Evolutionary conservation across 495 filamentous ascomycete species (phyloP), one percentile per base, ranked within the genome.

Genomic region (Penicillium coffeae): DNA sequence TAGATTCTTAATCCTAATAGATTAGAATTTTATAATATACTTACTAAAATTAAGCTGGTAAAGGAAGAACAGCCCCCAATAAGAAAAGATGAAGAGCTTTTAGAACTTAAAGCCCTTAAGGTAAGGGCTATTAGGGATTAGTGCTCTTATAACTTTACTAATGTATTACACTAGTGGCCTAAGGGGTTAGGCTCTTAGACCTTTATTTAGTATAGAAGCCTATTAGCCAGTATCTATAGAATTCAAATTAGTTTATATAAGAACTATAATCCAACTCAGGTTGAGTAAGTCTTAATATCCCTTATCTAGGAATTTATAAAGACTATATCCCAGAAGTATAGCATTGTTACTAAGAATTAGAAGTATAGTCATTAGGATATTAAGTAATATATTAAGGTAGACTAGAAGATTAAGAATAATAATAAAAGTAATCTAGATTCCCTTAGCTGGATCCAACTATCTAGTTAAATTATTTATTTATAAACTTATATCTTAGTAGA

Each of bases 81-180:
- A n/a, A n/a, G n/a, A n/a, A n/a, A n/a, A n/a, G n/a, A n/a, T n/a
- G 10, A 21, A 19, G 8, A 46, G 15, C 34, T 2, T 0, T 47
- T 10, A 30, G 42, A 40, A 3, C 46, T 57, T 34, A 27, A 57
- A 38, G 9, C 22, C 6, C 21, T 57, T 30, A 46, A 57, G 30
- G 37, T 38, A 20, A 49, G 46, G 27, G 42, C 46, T 0, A 42
- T 47, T 5, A 47, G 50, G 21, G 0, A 57, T 14, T 13, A 57
- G 32, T 21, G 38, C 21, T 15, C 33, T 44, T 30, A 43, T 3
- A 38, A 22, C 18, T 54, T 38, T 47, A 80, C 80, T 70, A 76
- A 79, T 42, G 72, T 87, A 45, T 71, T 83, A 43, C 87, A 50
- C 30, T 59, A 44, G 51, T 63, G 43, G 60, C 43, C 53, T 34